phyloP scores from a whole-genome alignment of 2,329 filamentous ascomycete genomes.

The Ophiostoma sp. region DNA sequence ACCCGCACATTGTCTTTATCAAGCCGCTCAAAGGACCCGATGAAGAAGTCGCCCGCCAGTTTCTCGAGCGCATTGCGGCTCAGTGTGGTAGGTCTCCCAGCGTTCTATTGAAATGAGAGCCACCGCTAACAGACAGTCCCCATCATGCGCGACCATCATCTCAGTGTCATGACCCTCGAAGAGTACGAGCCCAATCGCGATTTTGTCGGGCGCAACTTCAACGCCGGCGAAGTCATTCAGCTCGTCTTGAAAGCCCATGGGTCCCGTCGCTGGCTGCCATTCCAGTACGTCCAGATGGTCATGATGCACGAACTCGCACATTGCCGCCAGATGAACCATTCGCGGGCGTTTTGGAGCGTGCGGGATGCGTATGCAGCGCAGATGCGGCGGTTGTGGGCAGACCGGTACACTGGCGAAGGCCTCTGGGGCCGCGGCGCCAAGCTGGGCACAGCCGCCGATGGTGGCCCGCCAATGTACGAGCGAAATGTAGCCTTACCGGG shows the following conservation, averaged over 20 bases:
- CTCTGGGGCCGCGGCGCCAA: constrained; percentile 74
- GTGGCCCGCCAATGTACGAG: constrained; percentile 44
- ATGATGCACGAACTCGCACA: constrained; percentile 94
- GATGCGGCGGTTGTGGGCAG: constrained; percentile 69
- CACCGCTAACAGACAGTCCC: constrained; percentile 49
- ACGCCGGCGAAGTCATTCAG: constrained; percentile 83
- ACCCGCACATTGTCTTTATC: constrained; percentile 80
- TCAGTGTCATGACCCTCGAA: constrained; percentile 70
- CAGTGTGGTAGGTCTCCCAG: constrained; percentile 61
- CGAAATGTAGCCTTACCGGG: constrained; percentile 46
- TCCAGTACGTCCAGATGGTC: constrained; percentile 85
- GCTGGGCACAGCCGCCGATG: constrained; percentile 54
- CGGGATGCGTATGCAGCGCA: constrained; percentile 71
- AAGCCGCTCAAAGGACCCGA: constrained; percentile 70
- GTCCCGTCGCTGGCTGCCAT: constrained; percentile 72
- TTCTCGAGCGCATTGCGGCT: constrained; percentile 74
- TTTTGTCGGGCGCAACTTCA: constrained; percentile 88
- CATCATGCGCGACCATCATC: constrained; percentile 65
- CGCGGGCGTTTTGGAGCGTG: constrained; percentile 75
- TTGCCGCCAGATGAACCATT: constrained; percentile 91
- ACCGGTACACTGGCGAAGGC: constrained; percentile 75
- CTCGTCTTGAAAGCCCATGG: constrained; percentile 71
- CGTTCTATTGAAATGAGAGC: background rate
- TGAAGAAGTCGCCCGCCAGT: constrained; percentile 64
- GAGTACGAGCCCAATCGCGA: constrained; percentile 79